These are phyloP conservation scores for Thielaviopsis cerberus DNA, from an alignment of 2,329 filamentous ascomycete genomes.

Conservation along the genomic window DNA sequence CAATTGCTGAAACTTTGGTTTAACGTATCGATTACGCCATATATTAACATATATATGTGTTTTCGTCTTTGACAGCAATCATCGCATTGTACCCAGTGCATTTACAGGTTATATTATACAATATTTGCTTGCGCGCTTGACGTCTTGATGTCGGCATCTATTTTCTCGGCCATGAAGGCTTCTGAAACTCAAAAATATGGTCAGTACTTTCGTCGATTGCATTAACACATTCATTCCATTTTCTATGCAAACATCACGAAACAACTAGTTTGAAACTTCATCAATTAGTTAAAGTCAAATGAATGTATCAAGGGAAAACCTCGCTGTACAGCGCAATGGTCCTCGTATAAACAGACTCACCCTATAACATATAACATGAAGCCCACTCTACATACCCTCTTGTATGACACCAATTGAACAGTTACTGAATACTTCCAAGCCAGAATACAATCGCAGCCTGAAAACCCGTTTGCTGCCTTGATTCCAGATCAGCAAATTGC, in stretches of 20 bases:
- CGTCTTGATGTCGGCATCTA: slow-evolving; percentile 2
- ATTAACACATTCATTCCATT: background rate
- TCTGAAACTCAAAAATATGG: slow-evolving; percentile 13
- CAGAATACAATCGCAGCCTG: slow-evolving; percentile 52
- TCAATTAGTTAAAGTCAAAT: background rate
- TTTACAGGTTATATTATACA: background rate
- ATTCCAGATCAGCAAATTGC: slow-evolving; percentile 80
- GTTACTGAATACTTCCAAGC: slow-evolving; percentile 48
- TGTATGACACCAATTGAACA: slow-evolving; percentile 22
- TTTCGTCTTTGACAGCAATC: background rate
- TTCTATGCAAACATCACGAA: background rate
- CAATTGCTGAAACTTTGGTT: background rate
- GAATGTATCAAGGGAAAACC: no score
- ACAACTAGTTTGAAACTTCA: background rate
- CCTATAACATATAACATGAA: no score
- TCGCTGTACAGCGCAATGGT: no score
- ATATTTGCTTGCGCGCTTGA: background rate
- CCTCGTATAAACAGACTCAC: no score
- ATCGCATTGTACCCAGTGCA: background rate
- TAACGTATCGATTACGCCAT: no score
- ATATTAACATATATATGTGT: background rate
- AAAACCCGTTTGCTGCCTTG: slow-evolving; percentile 75
- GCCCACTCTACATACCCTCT: background rate
- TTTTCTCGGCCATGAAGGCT: slow-evolving; percentile 2
- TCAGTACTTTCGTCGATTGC: slow-evolving; percentile 12